Evolutionary conservation across 192 early-diverging fungal species (phyloP), one percentile per base, ranked within the genome.

Genomic region (Backusella tuberculispora): DNA sequence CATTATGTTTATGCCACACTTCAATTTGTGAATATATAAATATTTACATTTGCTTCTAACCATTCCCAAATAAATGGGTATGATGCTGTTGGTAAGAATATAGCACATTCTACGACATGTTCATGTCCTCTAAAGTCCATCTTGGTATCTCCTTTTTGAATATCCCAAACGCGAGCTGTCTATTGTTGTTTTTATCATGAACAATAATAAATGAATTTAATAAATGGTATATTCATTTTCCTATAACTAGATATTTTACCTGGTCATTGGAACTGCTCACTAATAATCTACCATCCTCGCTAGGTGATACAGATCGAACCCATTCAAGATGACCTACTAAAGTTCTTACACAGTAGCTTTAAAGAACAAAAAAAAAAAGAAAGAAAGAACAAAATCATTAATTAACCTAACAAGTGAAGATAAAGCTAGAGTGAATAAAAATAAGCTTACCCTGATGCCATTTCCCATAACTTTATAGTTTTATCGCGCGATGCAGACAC

Each of bases 61-160:
- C 97, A 83, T 45, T 92, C 90, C 24, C 88, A 85, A 48, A 96
- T 85, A 65, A 77, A 84, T n/a, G 89, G 81, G 66, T 91, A 88
- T 5, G 92, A 84, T 37, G 72, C 81, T 17, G 80, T 66, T 10
- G 97, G 97, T 17, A 91, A 94, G 86, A 97, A 98, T 17, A 87
- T 87, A 0, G 94, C 90, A 56, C 92, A 94, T 76, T 99, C 97
- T 40, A 99, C 93, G n/a, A 98, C 96, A 76, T 99, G 95, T 14
- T 94, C 94, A 80, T 99, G 97, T 24, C 95, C 96, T 44, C 93
- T 86, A 77, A 97, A 84, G 63, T 95, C 94, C 72, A 82, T 85
- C 74, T 92, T 91, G 75, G 86, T 88, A 60, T 95, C 94, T 48
- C 94, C 94, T 7, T 88, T 83, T 6, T 80, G 44, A 4, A 87